These are phyloP conservation scores for Teunomyces panamensis DNA, from an alignment of 805 yeast species.

Conservation along the genomic window DNA sequence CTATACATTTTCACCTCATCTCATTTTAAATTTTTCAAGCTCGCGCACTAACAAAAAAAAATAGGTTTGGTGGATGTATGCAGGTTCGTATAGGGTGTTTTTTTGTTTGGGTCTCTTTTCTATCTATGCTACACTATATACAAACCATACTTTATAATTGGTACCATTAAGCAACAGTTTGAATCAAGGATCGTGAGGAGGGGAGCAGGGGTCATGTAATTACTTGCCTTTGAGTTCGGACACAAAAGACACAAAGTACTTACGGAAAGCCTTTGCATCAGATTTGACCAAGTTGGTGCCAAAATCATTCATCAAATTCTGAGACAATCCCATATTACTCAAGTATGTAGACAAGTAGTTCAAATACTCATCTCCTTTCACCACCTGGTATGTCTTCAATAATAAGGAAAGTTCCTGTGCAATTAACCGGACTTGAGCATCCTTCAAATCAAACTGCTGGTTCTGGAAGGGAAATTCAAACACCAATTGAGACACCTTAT, in stretches of 20 bases:
- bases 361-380: constrained; percentile 41
- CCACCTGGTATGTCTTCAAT: constrained; percentile 57
- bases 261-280: constrained; percentile 65
- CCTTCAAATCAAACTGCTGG: constrained; percentile 61
- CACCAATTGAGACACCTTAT: constrained; percentile 61
- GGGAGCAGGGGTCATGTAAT: constrained; percentile 6
- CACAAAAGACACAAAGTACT: constrained; percentile 54
- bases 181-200: background rate
- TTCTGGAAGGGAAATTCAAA: constrained; percentile 81
- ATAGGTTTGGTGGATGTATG: background rate
- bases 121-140: constrained; percentile 4
- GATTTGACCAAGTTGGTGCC: constrained; percentile 53
- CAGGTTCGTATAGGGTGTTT: background rate
- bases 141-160: background rate
- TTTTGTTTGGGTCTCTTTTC: background rate
- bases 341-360: constrained; percentile 52
- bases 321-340: constrained; percentile 55
- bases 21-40: constrained; percentile 3
- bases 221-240: constrained; percentile 28
- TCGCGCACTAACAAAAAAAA: background rate
- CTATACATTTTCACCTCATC: constrained; percentile 5
- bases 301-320: constrained; percentile 57
- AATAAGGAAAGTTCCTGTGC: constrained; percentile 73
- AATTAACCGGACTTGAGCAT: constrained; percentile 74
- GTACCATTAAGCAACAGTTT: background rate